Percentiles rank a stretch among this genome's conserved stretches.
phyloP scores from a whole-genome alignment of 139 green algal species.

The Chlorella sp. region DNA sequence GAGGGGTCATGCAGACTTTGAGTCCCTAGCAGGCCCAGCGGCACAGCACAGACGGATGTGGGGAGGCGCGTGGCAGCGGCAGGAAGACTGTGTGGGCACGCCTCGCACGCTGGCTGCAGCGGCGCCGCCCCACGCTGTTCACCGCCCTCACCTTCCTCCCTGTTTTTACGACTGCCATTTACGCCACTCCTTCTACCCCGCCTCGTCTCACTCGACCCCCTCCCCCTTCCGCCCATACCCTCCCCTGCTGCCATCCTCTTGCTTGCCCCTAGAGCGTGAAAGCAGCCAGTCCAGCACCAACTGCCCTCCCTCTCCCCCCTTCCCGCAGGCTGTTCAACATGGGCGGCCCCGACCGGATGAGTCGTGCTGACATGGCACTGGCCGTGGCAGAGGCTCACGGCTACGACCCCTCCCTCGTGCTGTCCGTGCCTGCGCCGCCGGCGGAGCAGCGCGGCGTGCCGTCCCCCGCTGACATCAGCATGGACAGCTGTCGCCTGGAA shows the following conservation, averaged over 20 bases:
- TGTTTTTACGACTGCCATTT: background rate
- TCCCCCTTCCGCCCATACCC: background rate
- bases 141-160: no score
- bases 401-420: slow-evolving; percentile 23
- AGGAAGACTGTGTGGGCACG: no score
- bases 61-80: background rate
- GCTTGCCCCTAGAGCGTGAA: no score
- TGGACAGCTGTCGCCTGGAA: slow-evolving; percentile 55
- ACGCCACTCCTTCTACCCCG: no score
- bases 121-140: no score
- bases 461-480: slow-evolving; percentile 65
- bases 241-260: background rate
- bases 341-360: slow-evolving; percentile 75
- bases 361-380: slow-evolving; percentile 72
- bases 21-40: background rate
- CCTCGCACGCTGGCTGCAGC: no score
- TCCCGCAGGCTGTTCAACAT: slow-evolving; percentile 58
- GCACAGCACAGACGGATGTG: background rate
- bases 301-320: background rate
- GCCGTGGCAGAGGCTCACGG: slow-evolving; percentile 43
- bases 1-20: background rate
- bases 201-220: background rate
- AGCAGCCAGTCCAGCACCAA: no score
- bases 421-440: background rate
- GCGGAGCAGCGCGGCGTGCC: background rate